Evolutionary conservation across 2,329 filamentous ascomycete species (phyloP).

Genomic region (Fusarium austroafricanum): DNA sequence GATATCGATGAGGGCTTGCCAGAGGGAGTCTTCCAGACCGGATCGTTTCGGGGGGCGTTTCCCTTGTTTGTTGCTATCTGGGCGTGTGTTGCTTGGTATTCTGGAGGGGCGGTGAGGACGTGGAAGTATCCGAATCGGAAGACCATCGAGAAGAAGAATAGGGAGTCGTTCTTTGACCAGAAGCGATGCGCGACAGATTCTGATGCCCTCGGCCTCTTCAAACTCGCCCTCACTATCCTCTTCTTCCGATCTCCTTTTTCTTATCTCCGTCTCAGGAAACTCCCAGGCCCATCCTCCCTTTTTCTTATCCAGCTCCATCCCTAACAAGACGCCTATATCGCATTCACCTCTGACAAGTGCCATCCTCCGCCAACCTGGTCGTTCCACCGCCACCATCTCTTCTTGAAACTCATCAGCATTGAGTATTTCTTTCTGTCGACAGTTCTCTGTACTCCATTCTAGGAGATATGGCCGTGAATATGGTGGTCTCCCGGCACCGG

Average conservation of each 20-base stretch:
- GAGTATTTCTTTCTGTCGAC: slow-evolving; percentile 34
- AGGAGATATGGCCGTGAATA: slow-evolving; percentile 38
- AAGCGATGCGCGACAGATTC: slow-evolving; percentile 41
- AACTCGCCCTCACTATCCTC: neutral
- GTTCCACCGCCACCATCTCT: slow-evolving; percentile 33
- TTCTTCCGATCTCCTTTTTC: neutral
- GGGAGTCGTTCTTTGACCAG: slow-evolving; percentile 36
- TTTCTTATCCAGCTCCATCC: slow-evolving; percentile 32
- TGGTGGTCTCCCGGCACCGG: slow-evolving; percentile 12
- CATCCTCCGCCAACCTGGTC: slow-evolving; percentile 37
- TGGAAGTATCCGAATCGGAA: slow-evolving; percentile 17
- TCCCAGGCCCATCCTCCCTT: slow-evolving; percentile 41
- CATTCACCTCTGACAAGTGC: slow-evolving; percentile 41
- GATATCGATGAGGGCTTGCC: slow-evolving; percentile 31
- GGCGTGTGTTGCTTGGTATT: neutral
- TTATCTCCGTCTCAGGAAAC: slow-evolving; percentile 37
- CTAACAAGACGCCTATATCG: slow-evolving; percentile 34
- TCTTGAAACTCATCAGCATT: slow-evolving; percentile 33
- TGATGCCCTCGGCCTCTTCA: slow-evolving; percentile 30
- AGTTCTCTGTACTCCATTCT: slow-evolving; percentile 41
- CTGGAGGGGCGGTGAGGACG: slow-evolving; percentile 17
- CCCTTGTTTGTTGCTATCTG: neutral
- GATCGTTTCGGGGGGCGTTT: slow-evolving; percentile 24
- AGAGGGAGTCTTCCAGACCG: slow-evolving; percentile 35
- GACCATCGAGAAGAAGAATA: slow-evolving; percentile 41